Conservation (phyloP, 2,329 filamentous ascomycete genomes). For the Hansfordia pulvinata region DNA sequence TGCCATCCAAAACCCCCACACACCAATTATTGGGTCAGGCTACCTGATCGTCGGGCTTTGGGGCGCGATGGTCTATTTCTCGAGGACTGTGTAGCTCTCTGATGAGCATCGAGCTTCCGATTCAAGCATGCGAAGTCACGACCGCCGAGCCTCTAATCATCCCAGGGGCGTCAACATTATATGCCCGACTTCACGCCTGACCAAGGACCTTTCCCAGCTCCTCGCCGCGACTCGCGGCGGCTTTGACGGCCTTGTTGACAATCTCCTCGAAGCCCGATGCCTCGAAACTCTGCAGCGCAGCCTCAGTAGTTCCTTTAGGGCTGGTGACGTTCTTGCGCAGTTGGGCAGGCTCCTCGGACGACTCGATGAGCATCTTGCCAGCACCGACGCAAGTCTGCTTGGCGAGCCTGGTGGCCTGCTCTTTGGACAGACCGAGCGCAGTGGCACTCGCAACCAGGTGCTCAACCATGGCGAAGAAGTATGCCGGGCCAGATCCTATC, state of each 20-base stretch:
- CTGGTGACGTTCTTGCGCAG: constrained; percentile 37
- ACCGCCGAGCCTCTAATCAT: too few species aligned
- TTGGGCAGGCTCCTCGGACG: constrained; percentile 28
- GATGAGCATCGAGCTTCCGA: too few species aligned
- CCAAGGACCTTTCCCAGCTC: constrained; percentile 26
- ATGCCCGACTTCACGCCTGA: too few species aligned
- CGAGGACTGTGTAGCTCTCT: too few species aligned
- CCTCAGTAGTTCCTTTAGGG: constrained; percentile 36
- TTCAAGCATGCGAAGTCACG: too few species aligned
- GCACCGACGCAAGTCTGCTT: constrained; percentile 37
- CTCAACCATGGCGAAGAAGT: constrained; percentile 39
- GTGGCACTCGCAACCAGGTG: constrained; percentile 30
- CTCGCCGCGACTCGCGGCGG: constrained; percentile 25
- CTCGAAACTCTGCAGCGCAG: constrained; percentile 33
- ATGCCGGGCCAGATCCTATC: constrained; percentile 33
- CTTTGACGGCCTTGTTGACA: constrained; percentile 31
- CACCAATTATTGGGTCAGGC: too few species aligned
- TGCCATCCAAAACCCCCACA: too few species aligned
- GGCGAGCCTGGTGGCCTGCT: constrained; percentile 34
- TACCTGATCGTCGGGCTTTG: too few species aligned
- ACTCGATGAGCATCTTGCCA: constrained; percentile 34
- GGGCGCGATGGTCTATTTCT: too few species aligned
- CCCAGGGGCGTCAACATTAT: too few species aligned
- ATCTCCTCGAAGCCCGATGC: constrained; percentile 25
- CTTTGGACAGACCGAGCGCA: constrained; percentile 27